Evolutionary conservation across 2,329 filamentous ascomycete species (phyloP).

Genomic region (Juglanconis oblonga): DNA sequence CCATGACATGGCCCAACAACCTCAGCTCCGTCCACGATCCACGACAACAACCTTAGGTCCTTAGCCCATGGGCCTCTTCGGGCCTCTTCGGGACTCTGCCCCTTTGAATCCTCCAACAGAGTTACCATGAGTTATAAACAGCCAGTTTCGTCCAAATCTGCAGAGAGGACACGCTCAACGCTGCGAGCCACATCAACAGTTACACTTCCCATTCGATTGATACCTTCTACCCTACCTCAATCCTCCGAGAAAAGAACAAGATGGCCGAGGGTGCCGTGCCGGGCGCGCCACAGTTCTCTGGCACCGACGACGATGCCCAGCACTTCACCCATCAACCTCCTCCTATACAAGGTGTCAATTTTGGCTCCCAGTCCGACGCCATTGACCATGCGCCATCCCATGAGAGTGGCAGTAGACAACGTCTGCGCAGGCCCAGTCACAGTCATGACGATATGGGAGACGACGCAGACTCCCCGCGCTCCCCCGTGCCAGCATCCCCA

Average conservation of each 20-base stretch:
- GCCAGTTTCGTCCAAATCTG: no score
- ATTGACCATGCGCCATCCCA: background rate
- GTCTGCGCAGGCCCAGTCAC: background rate
- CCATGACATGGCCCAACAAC: no score
- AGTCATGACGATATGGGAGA: background rate
- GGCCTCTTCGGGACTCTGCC: no score
- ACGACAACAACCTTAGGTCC: no score
- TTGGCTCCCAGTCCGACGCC: background rate
- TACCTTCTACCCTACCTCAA: background rate
- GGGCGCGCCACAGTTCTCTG: conserved; percentile 15
- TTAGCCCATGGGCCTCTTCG: no score
- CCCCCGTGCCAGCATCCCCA: background rate
- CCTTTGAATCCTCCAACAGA: no score
- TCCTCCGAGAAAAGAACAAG: background rate
- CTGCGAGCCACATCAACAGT: no score
- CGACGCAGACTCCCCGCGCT: background rate
- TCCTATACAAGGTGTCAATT: conserved; percentile 10
- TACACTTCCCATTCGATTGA: no score
- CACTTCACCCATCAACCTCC: conserved; percentile 18
- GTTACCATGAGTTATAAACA: no score
- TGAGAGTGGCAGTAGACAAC: background rate
- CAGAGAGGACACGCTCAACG: no score
- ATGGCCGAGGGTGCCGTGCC: conserved; percentile 17
- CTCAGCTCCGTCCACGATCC: no score
- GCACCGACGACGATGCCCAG: conserved; percentile 10